Conservation (phyloP, 148 eudicot genomes). For the Silene latifolia region DNA sequence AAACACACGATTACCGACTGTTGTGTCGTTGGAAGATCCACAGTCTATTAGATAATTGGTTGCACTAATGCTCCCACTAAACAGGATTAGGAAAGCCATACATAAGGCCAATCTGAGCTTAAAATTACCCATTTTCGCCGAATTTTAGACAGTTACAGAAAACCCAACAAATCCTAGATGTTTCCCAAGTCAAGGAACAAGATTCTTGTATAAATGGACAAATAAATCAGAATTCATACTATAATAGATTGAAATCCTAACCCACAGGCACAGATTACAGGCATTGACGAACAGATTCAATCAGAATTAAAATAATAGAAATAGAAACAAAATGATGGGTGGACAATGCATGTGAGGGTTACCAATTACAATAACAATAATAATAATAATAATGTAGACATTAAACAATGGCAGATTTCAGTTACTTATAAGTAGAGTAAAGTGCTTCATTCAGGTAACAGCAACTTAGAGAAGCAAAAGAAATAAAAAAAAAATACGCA, state of each 20-base stretch:
- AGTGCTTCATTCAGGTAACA: background rate
- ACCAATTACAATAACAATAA: conserved; percentile 1
- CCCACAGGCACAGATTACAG: too few species aligned
- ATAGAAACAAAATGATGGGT: background rate
- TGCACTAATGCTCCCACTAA: conserved; percentile 34
- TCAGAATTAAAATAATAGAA: background rate
- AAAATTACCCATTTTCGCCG: conserved; percentile 30
- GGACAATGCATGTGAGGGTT: conserved; percentile 4
- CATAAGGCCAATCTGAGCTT: conserved; percentile 27
- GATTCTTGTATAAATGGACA: background rate
- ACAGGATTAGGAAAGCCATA: conserved; percentile 27
- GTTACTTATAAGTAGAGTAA: background rate
- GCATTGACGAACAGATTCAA: background rate
- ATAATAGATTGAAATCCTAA: too few species aligned
- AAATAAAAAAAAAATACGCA: conserved; percentile 19
- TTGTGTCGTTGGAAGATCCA: conserved; percentile 59
- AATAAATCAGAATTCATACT: too few species aligned
- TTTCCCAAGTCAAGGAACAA: background rate
- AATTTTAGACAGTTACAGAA: background rate
- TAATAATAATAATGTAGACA: conserved; percentile 10
- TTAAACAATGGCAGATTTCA: background rate
- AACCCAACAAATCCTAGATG: conserved; percentile 5
- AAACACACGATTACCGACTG: conserved; percentile 53
- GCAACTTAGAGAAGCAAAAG: background rate
- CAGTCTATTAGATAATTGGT: conserved; percentile 62